Conservation (phyloP, 495 filamentous ascomycete genomes). For the Penicillium paradoxum region DNA sequence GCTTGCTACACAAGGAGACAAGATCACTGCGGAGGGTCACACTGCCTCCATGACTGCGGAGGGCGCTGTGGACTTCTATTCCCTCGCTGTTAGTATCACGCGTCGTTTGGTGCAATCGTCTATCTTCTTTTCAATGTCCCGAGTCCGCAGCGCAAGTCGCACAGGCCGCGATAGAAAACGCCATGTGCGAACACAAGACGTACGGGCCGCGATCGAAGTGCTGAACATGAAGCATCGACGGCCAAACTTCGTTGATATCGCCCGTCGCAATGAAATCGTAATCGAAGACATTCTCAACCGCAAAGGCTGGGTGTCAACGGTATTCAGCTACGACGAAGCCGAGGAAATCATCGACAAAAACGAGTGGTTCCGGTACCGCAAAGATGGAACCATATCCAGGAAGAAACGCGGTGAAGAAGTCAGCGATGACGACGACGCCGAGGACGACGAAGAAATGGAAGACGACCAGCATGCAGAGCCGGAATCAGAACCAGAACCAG, state of each 20-base stretch:
- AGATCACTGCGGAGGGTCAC: conserved; percentile 26
- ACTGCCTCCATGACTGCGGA: conserved; percentile 60
- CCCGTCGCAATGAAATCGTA: conserved; percentile 54
- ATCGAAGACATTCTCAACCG: conserved; percentile 45
- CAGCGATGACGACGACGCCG: conserved; percentile 1
- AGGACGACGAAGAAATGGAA: conserved; percentile 13
- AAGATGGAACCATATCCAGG: conserved; percentile 5
- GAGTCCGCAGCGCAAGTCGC: conserved; percentile 40
- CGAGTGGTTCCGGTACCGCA: conserved; percentile 12
- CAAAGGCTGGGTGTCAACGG: conserved; percentile 19
- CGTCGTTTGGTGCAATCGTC: conserved; percentile 61
- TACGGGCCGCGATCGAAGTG: conserved; percentile 56
- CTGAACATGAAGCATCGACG: conserved; percentile 34
- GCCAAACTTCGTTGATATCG: conserved; percentile 53
- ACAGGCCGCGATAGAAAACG: conserved; percentile 27
- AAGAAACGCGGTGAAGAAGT: conserved; percentile 15
- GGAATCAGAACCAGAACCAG: conserved; percentile 10
- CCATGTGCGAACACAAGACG: conserved; percentile 55
- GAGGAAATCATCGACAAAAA: conserved; percentile 43
- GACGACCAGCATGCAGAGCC: not conserved
- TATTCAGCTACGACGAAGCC: conserved; percentile 47
- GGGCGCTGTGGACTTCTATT: conserved; percentile 70
- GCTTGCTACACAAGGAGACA: conserved; percentile 28
- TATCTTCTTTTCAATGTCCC: conserved; percentile 61
- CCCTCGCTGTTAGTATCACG: conserved; percentile 61